Percentiles rank a stretch among this genome's conserved stretches.
Evolutionary conservation across 768 basidiomycete species (phyloP).

Genomic region (Kwoniella sp.): DNA sequence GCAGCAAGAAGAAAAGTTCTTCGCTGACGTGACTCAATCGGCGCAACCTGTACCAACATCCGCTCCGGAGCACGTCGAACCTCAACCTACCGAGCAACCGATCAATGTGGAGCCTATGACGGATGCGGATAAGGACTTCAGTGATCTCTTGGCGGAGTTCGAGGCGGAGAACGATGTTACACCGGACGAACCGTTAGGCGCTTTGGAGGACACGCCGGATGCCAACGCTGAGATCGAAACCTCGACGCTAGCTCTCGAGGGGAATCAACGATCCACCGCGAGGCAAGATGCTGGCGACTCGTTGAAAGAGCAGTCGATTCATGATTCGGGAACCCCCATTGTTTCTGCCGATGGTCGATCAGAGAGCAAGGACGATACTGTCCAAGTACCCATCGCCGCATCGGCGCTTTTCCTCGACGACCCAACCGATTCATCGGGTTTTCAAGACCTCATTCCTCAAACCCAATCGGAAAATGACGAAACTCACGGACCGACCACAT

Average conservation of each 20-base stretch:
- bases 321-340: background rate
- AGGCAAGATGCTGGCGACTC: background rate
- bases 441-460: slow-evolving; percentile 25
- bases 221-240: background rate
- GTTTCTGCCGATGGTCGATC: background rate
- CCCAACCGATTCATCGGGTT: slow-evolving; percentile 18
- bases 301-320: background rate
- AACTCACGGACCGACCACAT: background rate
- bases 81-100: slow-evolving; percentile 11
- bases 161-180: slow-evolving; percentile 22
- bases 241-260: background rate
- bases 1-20: slow-evolving; percentile 1
- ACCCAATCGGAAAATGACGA: slow-evolving; percentile 3
- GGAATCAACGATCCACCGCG: background rate
- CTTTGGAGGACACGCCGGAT: slow-evolving; percentile 9
- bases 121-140: slow-evolving; percentile 29
- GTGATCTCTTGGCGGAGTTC: slow-evolving; percentile 43
- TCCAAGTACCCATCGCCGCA: slow-evolving; percentile 13
- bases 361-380: background rate
- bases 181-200: background rate
- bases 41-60: background rate
- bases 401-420: slow-evolving; percentile 31
- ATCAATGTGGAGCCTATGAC: background rate
- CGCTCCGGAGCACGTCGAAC: slow-evolving; percentile 7
- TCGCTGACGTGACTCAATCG: slow-evolving; percentile 14